phyloP scores from a whole-genome alignment of 257 asterid species.

The Mitragyna speciosa region DNA sequence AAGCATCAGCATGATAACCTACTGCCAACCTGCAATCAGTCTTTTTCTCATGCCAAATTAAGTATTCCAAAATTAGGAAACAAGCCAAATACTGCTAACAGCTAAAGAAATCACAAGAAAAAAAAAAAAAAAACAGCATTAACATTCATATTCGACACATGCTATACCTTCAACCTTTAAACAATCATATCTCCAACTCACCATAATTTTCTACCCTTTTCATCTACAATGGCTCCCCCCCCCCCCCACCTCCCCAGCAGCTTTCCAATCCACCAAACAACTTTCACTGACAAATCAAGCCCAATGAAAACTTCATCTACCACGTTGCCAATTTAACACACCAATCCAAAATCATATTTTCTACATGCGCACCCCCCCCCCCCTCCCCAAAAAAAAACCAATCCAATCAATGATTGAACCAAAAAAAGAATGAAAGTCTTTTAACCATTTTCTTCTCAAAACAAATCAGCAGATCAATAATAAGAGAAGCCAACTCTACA shows the following conservation, averaged over 20 bases:
- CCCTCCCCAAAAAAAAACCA: no score
- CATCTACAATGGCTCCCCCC: background rate
- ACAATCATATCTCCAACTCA: background rate
- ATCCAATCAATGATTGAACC: no score
- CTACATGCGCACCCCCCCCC: no score
- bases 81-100: background rate
- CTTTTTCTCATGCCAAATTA: background rate
- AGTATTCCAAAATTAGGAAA: background rate
- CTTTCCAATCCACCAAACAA: slow-evolving; percentile 3
- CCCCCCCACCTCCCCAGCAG: no score
- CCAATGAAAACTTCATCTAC: background rate
- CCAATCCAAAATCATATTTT: slow-evolving; percentile 11
- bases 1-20: background rate
- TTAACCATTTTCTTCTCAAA: background rate
- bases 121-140: background rate
- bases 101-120: background rate
- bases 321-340: background rate
- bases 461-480: slow-evolving; percentile 11
- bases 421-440: no score
- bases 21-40: no score
- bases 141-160: background rate
- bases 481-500: background rate
- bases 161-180: no score
- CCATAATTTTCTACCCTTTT: no score
- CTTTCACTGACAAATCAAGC: background rate